phyloP scores from a whole-genome alignment of 345 rosid species.

The Eucalyptus victrix region DNA sequence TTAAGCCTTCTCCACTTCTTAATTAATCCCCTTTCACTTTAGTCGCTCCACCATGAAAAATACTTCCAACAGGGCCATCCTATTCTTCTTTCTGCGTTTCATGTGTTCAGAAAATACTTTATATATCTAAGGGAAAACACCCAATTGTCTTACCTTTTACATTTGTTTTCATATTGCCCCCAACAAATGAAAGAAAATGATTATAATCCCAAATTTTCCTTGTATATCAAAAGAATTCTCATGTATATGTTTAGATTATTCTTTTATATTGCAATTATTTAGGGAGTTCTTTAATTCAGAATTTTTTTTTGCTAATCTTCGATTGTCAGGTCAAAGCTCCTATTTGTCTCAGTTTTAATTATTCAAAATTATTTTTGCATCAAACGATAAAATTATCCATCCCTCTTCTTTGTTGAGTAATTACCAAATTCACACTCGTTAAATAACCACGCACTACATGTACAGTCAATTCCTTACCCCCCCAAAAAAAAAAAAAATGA shows the following conservation, averaged over 20 bases:
- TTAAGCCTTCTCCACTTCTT: not conserved
- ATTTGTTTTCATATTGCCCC: not conserved
- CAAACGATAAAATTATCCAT: not conserved
- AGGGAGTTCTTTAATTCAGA: not conserved
- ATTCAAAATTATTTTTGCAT: not conserved
- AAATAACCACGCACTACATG: not conserved
- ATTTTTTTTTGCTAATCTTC: not conserved
- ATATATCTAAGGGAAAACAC: not conserved
- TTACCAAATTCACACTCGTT: not conserved
- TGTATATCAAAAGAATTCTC: not conserved
- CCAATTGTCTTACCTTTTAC: not conserved
- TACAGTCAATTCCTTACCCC: not conserved
- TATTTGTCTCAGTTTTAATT: not conserved
- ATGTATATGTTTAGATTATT: not conserved
- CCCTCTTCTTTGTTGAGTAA: not conserved
- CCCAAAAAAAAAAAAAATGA: not conserved
- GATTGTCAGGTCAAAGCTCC: not conserved
- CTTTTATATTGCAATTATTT: not conserved
- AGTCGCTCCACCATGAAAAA: not conserved
- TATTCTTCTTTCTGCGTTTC: not conserved
- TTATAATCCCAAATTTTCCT: not conserved
- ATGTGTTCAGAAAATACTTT: not conserved
- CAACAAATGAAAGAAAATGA: not conserved
- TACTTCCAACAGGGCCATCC: not conserved
- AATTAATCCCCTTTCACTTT: not conserved